Evolutionary conservation across 768 basidiomycete species (phyloP).

Genomic region (Pholiota microspora): DNA sequence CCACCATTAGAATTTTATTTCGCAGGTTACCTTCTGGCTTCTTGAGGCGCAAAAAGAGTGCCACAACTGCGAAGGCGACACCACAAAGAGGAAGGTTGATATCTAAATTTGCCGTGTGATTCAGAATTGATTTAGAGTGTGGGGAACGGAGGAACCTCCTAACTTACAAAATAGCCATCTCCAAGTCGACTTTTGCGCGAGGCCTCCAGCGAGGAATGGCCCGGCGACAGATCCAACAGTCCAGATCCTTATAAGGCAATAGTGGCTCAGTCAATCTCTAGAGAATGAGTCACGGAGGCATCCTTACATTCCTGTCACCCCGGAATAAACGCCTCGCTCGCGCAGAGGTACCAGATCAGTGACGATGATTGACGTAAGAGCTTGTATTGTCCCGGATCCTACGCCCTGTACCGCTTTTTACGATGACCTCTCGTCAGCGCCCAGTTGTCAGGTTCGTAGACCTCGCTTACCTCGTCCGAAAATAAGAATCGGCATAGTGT

Average conservation of each 20-base stretch:
- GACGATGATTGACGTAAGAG: constrained; percentile 38
- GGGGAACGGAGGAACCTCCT: too few species aligned
- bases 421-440: background rate
- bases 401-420: constrained; percentile 35
- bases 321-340: constrained; percentile 40
- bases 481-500: constrained; percentile 39
- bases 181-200: constrained; percentile 32
- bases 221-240: constrained; percentile 32
- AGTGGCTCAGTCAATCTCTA: background rate
- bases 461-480: constrained; percentile 30
- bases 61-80: constrained; percentile 24
- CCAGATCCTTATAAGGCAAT: constrained; percentile 24
- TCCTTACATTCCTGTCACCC: constrained; percentile 34
- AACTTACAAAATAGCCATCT: constrained; percentile 39
- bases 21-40: constrained; percentile 29
- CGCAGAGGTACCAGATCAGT: constrained; percentile 44
- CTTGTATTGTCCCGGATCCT: constrained; percentile 38
- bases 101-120: too few species aligned
- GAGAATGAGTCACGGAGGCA: background rate
- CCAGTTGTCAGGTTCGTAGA: background rate
- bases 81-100: constrained; percentile 38
- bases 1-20: constrained; percentile 36
- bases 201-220: constrained; percentile 33
- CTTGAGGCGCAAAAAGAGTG: constrained; percentile 28
- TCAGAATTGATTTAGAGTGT: too few species aligned